Conservation (phyloP, 2,329 filamentous ascomycete species). For the Pseudohalonectria lignicola region DNA sequence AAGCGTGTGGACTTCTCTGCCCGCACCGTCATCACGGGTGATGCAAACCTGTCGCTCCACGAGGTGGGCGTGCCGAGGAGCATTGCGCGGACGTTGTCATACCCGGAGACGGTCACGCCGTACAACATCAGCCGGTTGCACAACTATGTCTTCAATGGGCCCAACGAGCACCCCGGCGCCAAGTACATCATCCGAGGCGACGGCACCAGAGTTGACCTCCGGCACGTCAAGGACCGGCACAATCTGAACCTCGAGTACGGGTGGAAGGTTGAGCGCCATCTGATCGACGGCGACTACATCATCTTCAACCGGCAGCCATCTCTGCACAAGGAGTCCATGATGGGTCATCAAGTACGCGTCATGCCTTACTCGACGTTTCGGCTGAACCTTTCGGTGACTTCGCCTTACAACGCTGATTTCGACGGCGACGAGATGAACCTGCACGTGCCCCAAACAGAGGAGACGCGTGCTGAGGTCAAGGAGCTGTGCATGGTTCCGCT, state of each 20-base stretch:
- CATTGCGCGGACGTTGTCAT: slow-evolving; percentile 87
- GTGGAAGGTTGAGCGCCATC: slow-evolving; percentile 97
- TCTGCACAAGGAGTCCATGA: slow-evolving; percentile 99
- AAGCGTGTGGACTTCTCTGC: slow-evolving; percentile 99
- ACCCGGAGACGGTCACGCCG: slow-evolving; percentile 92
- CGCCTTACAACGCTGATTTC: slow-evolving; percentile 99
- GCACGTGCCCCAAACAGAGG: slow-evolving; percentile 95
- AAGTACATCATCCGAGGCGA: slow-evolving; percentile 93
- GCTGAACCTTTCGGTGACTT: slow-evolving; percentile 93
- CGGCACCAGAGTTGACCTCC: slow-evolving; percentile 87
- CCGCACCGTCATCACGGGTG: slow-evolving; percentile 98
- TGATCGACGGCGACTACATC: slow-evolving; percentile 93
- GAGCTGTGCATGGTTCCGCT: slow-evolving; percentile 95
- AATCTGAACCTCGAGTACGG: slow-evolving; percentile 86
- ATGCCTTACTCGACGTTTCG: slow-evolving; percentile 99
- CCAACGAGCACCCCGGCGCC: slow-evolving; percentile 88
- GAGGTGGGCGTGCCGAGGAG: slow-evolving; percentile 94
- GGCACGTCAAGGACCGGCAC: slow-evolving; percentile 80
- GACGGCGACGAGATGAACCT: slow-evolving; percentile 99
- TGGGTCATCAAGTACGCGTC: slow-evolving; percentile 93
- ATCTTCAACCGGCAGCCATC: slow-evolving; percentile 99
- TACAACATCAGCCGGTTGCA: slow-evolving; percentile 96
- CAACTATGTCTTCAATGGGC: slow-evolving; percentile 81
- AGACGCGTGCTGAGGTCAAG: slow-evolving; percentile 88
- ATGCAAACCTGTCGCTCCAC: slow-evolving; percentile 90